Base-by-base conservation (phyloP, 2,329 filamentous ascomycete species). In the Diaporthe batatas region DNA sequence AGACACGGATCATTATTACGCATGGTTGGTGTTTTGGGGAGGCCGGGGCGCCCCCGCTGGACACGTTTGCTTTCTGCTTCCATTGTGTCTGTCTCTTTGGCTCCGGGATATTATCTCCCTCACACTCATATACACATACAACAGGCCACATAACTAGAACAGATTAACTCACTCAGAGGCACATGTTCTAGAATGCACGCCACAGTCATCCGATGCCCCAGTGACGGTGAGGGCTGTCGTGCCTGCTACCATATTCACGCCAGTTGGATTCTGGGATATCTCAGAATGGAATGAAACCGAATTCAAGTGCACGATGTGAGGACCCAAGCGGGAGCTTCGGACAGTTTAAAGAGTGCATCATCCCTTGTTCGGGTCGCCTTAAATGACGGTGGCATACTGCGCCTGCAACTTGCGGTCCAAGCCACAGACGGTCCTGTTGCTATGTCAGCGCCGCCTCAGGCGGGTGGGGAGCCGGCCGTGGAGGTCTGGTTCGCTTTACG, bases 11-110 rank as follows among this genome's bases (percentile, higher is more conserved):
- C 47, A n/a, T 68, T 39, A 62, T 69, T 54, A 71, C 42, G 68
- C 72, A 73, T 73, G 68, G 58, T 71, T 71, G 72, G 68, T 73
- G 72, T 71, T 73, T 55, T 29, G 39, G 39, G 44, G 49, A 57
- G 14, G 54, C 32, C 39, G 34, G 29, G 42, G 39, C 47, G 34
- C 62, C 32, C 23, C n/a, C 25, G 67, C 74, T 75, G 39, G 5
- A 62, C 58, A 62, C 49, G 42, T 21, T 39, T 59, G 29, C 54
- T 73, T 58, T 57, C 34, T 39, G 57, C 29, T 62, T 70, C 12
- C 25, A 16, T 42, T 42, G 21, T 16, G 53, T 42, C 34, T 16
- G 53, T 42, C 34, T 21, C n/a, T n/a, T 34, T 53, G 32, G 68
- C 68, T 67, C 34, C 23, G 18, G 32, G 57, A 14, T 36, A 57